Percentiles rank a stretch among this genome's conserved stretches.
These are phyloP conservation scores for Camelina laxa DNA, from an alignment of 345 rosid genomes.

Conservation along the genomic window DNA sequence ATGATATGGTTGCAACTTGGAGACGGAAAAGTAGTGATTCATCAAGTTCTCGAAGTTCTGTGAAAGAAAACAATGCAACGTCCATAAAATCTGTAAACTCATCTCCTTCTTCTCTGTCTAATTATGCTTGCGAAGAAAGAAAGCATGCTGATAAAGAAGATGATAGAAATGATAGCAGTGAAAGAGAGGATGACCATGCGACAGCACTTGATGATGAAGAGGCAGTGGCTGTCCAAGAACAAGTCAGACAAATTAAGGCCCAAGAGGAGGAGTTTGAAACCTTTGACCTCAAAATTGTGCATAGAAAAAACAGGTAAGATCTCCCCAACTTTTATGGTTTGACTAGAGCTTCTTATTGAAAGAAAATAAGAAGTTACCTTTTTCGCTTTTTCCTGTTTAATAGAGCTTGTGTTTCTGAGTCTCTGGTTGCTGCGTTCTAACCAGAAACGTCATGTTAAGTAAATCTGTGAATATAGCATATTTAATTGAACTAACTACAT, in stretches of 20 bases:
- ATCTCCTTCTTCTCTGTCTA: constrained; percentile 68
- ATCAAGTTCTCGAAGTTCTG: constrained; percentile 46
- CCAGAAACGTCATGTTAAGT: not conserved
- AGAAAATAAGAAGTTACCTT: not conserved
- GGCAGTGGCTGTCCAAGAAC: constrained; percentile 95
- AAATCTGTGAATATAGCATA: not conserved
- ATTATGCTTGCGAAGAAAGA: constrained; percentile 67
- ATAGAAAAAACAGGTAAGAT: constrained; percentile 93
- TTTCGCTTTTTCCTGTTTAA: constrained; percentile 10
- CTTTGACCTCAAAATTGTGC: constrained; percentile 94
- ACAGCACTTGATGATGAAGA: constrained; percentile 91
- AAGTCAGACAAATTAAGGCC: constrained; percentile 92
- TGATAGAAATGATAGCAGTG: constrained; percentile 54
- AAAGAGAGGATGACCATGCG: constrained; percentile 73
- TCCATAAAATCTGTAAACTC: not conserved
- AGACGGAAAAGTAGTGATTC: constrained; percentile 80
- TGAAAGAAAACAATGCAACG: not conserved
- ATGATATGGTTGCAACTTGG: constrained; percentile 80
- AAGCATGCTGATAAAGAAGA: constrained; percentile 61
- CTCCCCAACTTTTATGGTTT: constrained; percentile 7
- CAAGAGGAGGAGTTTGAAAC: constrained; percentile 99
- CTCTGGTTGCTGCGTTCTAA: not conserved
- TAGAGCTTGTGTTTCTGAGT: not conserved
- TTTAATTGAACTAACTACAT: not conserved
- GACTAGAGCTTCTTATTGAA: constrained; percentile 6